A percentile compares a stretch with the other conserved stretches of the same genome.
Conservation (phyloP, 2,329 filamentous ascomycete species). For the Colletotrichum higginsianum region DNA sequence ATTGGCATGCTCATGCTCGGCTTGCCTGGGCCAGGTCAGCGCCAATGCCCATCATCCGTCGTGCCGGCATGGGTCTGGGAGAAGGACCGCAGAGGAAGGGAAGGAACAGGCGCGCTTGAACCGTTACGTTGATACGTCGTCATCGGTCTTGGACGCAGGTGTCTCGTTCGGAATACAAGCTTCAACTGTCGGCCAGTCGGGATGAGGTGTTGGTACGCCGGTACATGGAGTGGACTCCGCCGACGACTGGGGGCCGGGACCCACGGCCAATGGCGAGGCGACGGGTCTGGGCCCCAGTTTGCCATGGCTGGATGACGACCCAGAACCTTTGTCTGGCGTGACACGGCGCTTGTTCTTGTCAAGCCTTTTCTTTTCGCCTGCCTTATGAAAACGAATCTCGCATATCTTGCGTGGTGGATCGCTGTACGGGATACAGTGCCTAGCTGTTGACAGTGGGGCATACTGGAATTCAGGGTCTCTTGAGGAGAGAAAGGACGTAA, state of each 20-base stretch:
- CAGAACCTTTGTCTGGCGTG: constrained; percentile 25
- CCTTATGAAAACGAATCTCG: constrained; percentile 4
- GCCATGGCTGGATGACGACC: constrained; percentile 39
- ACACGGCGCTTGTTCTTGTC: constrained; percentile 37
- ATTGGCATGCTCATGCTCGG: not conserved
- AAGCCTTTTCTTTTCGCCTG: constrained; percentile 20
- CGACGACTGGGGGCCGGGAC: constrained; percentile 13
- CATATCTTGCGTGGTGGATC: not conserved
- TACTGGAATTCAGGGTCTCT: not conserved
- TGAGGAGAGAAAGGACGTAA: constrained; percentile 22
- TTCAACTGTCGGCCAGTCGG: constrained; percentile 32
- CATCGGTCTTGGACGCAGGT: constrained; percentile 43
- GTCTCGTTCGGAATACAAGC: constrained; percentile 40
- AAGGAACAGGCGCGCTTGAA: constrained; percentile 9
- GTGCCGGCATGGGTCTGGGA: constrained; percentile 33
- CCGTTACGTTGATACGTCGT: constrained; percentile 40
- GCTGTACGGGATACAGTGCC: not conserved
- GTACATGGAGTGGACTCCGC: constrained; percentile 32
- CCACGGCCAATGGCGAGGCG: constrained; percentile 19
- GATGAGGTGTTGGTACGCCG: constrained; percentile 25
- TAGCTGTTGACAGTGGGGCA: not conserved
- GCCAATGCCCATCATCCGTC: constrained; percentile 9
- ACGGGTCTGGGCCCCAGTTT: constrained; percentile 22
- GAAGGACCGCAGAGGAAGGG: constrained; percentile 6
- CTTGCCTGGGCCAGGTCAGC: constrained; percentile 2